These are phyloP conservation scores for Entomortierella beljakovae DNA, from an alignment of 192 early-diverging fungal species.

Conservation along the genomic window DNA sequence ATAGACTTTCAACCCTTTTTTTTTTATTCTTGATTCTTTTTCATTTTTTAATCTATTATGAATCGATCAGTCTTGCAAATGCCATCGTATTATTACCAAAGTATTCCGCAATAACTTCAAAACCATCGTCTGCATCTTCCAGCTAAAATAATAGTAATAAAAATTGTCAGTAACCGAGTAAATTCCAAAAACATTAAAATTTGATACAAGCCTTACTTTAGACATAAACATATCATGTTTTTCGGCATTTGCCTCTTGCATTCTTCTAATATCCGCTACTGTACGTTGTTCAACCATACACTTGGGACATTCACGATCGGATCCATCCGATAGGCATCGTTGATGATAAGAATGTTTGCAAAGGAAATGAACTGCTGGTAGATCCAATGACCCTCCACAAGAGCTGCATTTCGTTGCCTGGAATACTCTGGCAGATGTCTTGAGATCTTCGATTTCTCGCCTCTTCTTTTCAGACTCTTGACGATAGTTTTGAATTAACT, in stretches of 20 bases:
- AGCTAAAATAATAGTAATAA: conserved; percentile 59
- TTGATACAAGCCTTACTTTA: conserved; percentile 61
- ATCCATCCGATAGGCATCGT: conserved; percentile 67
- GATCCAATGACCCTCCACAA: conserved; percentile 80
- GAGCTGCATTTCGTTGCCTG: conserved; percentile 82
- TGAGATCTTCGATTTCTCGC: conserved; percentile 86
- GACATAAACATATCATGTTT: conserved; percentile 85
- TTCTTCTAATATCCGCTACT: conserved; percentile 81
- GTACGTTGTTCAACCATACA: conserved; percentile 88
- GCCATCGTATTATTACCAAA: conserved; percentile 89
- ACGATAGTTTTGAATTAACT: conserved; percentile 79
- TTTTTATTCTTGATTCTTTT: not conserved
- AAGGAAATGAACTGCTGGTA: conserved; percentile 94
- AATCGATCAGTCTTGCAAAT: conserved; percentile 71
- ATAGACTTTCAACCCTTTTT: not conserved
- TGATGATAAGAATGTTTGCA: conserved; percentile 97
- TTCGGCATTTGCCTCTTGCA: conserved; percentile 81
- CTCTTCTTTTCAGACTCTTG: conserved; percentile 83
- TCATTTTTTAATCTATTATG: not conserved
- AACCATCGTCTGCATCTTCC: conserved; percentile 84
- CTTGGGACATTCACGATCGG: conserved; percentile 75
- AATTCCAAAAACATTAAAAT: not conserved
- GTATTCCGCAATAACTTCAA: conserved; percentile 89
- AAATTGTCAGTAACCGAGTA: conserved; percentile 15
- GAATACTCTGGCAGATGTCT: conserved; percentile 76